phyloP scores from a whole-genome alignment of 2,329 filamentous ascomycete genomes.

The Cercospora sp. region DNA sequence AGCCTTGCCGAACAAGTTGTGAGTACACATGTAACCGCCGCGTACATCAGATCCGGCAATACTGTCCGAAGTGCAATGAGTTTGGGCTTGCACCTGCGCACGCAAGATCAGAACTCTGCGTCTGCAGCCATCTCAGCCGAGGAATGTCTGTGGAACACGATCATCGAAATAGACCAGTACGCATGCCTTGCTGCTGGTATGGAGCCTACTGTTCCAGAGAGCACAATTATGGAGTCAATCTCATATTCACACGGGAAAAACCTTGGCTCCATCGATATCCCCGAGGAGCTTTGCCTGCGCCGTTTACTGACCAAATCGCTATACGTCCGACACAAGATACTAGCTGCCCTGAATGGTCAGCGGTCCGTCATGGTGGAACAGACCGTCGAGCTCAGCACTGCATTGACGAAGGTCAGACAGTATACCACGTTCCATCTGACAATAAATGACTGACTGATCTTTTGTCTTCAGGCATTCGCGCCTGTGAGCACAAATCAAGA shows the following conservation, averaged over 20 bases:
- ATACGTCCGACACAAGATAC: conserved; percentile 17
- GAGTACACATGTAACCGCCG: conserved; percentile 9
- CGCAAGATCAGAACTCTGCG: background rate
- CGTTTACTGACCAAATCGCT: conserved; percentile 14
- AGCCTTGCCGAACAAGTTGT: conserved; percentile 20
- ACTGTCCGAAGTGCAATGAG: conserved; percentile 17
- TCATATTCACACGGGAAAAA: background rate
- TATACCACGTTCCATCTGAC: background rate
- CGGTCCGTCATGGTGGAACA: conserved; percentile 17
- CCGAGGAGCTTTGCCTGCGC: conserved; percentile 3
- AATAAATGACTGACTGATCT: background rate
- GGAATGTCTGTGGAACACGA: conserved; percentile 17
- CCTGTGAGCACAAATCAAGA: conserved; percentile 15
- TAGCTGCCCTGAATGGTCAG: conserved; percentile 16
- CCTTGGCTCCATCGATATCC: background rate
- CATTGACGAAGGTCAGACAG: conserved; percentile 11
- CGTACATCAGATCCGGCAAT: conserved; percentile 19
- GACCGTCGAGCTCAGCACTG: conserved; percentile 18
- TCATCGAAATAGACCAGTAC: conserved; percentile 22
- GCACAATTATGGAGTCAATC: background rate
- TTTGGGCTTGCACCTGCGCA: conserved; percentile 7
- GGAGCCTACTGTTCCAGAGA: conserved; percentile 4
- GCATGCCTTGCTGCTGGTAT: conserved; percentile 23
- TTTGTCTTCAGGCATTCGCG: conserved; percentile 8
- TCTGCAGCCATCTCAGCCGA: background rate